Percentiles rank a stretch among this genome's conserved stretches.
Conservation (phyloP, 2,329 filamentous ascomycete species). For the Cordyceps cateniannulata region DNA sequence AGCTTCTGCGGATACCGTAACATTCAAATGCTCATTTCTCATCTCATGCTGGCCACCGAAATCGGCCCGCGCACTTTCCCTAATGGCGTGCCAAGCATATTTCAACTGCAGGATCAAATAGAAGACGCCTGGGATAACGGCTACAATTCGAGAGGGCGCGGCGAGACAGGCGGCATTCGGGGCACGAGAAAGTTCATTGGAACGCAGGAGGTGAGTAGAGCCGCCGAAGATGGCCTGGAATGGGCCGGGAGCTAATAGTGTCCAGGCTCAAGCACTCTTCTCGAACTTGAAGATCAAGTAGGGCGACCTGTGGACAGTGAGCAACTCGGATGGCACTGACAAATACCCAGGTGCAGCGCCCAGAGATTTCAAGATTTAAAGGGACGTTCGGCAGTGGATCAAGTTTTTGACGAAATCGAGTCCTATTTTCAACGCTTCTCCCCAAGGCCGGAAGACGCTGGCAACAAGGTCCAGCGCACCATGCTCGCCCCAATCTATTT, state of each 20-base stretch:
- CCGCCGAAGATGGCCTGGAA: background rate
- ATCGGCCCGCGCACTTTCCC: slow-evolving; percentile 55
- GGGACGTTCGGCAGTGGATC: slow-evolving; percentile 29
- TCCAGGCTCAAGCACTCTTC: slow-evolving; percentile 2
- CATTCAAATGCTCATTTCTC: slow-evolving; percentile 85
- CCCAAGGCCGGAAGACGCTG: slow-evolving; percentile 34
- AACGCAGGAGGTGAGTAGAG: slow-evolving; percentile 65
- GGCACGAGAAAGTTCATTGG: slow-evolving; percentile 95
- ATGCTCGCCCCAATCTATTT: slow-evolving; percentile 79
- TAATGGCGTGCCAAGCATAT: slow-evolving; percentile 62
- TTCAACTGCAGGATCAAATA: slow-evolving; percentile 79
- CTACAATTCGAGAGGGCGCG: slow-evolving; percentile 66
- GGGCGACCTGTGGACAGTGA: background rate
- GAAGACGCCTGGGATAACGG: slow-evolving; percentile 83
- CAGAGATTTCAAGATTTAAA: background rate
- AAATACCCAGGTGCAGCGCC: background rate
- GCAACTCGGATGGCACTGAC: background rate
- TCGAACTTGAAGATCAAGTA: background rate
- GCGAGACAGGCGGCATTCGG: slow-evolving; percentile 79
- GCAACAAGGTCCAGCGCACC: slow-evolving; percentile 54
- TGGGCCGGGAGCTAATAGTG: background rate
- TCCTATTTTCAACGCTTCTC: slow-evolving; percentile 54
- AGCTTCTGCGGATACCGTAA: slow-evolving; percentile 95
- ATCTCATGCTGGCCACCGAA: slow-evolving; percentile 55
- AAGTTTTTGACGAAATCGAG: slow-evolving; percentile 63